These are phyloP conservation scores for Fistulifera pelliculosa DNA, from an alignment of 108 stramenopile species.

Conservation along the genomic window DNA sequence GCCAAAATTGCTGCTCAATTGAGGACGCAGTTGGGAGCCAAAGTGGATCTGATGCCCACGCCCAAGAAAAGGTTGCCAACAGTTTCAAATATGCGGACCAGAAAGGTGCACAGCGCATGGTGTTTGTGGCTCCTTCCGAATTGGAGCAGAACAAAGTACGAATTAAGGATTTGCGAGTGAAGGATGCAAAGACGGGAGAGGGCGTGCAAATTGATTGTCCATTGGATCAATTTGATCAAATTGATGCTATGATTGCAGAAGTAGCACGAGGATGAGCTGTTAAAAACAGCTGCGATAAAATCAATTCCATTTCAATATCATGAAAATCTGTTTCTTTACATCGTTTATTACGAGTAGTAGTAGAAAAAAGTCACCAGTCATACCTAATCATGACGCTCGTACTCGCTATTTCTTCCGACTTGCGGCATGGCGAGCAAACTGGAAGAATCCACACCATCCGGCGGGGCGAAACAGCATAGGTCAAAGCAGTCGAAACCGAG, in stretches of 20 bases:
- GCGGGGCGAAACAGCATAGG: conserved; percentile 30
- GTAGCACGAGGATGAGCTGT: too few relatives aligned
- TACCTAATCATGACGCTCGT: too few relatives aligned
- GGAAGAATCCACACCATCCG: conserved; percentile 65
- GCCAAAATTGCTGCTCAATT: conserved; percentile 60
- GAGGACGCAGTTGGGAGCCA: conserved; percentile 47
- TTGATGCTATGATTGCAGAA: conserved; percentile 25
- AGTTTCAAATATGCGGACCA: conserved; percentile 93
- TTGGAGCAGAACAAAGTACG: conserved; percentile 72
- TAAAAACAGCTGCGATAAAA: too few relatives aligned
- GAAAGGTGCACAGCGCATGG: conserved; percentile 71
- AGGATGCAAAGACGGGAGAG: conserved; percentile 45
- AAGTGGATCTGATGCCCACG: conserved; percentile 88
- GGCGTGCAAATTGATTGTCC: conserved; percentile 37
- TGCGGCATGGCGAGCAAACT: conserved; percentile 58
- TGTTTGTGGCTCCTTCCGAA: conserved; percentile 88
- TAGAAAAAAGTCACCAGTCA: too few relatives aligned
- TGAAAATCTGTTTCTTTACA: too few relatives aligned
- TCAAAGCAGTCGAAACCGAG: conserved; percentile 32
- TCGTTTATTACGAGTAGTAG: too few relatives aligned
- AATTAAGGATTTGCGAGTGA: conserved; percentile 69
- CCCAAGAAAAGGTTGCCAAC: conserved; percentile 89
- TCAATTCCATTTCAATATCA: too few relatives aligned
- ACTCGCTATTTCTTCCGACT: conserved; percentile 8
- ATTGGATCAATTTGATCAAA: conserved; percentile 27